phyloP scores from a whole-genome alignment of 2,329 filamentous ascomycete genomes.

The Phyllosticta citrichinensis region DNA sequence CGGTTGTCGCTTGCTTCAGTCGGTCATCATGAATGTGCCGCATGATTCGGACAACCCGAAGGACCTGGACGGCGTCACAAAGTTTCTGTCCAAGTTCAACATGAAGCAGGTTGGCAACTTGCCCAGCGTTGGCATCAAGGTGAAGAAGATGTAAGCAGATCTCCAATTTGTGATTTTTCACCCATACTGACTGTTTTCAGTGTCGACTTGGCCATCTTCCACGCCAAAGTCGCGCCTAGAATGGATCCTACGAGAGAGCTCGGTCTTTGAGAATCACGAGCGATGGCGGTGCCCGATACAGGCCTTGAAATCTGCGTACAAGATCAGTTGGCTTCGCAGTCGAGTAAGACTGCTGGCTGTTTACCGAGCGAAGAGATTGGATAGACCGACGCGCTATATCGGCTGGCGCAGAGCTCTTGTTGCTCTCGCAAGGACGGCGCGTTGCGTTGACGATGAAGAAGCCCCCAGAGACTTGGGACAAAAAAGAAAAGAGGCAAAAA shows the following conservation, averaged over 20 bases:
- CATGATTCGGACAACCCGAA: conserved; percentile 20
- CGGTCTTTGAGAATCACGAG: neutral
- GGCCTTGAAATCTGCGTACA: neutral
- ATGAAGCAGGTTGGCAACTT: conserved; percentile 24
- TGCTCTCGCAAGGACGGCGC: neutral
- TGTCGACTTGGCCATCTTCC: neutral
- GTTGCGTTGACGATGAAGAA: neutral
- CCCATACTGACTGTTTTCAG: neutral
- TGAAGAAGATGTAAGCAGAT: conserved; percentile 16
- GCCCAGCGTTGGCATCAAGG: conserved; percentile 21
- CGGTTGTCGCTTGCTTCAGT: conserved; percentile 25
- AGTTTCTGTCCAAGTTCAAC: conserved; percentile 27
- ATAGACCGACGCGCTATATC: neutral
- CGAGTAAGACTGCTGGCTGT: neutral
- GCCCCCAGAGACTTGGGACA: neutral
- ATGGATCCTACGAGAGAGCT: neutral
- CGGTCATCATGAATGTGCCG: conserved; percentile 26
- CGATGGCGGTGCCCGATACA: neutral
- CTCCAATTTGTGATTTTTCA: too few relatives aligned
- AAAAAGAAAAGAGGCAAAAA: neutral
- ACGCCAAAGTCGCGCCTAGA: neutral
- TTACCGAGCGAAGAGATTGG: neutral
- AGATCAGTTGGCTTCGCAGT: neutral
- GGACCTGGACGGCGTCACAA: conserved; percentile 22
- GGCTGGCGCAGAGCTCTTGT: neutral